These are phyloP conservation scores for Nigrograna mackinnonii DNA, from an alignment of 2,329 filamentous ascomycete genomes.

Conservation along the genomic window DNA sequence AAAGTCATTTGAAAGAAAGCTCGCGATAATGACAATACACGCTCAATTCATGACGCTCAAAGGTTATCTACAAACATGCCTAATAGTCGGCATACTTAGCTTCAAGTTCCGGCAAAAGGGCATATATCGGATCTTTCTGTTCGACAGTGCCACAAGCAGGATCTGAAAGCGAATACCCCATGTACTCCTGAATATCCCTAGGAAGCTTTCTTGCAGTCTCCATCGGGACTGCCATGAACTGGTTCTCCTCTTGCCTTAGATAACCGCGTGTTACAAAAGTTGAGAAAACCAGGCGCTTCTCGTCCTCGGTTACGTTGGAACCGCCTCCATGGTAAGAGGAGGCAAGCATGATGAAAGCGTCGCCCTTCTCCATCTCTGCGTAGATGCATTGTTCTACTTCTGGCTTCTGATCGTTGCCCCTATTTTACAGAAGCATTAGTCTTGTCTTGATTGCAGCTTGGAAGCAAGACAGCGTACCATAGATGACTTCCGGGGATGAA, in stretches of 20 bases:
- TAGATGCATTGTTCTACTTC: not conserved
- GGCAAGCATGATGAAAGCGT: conserved; percentile 40
- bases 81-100: too few relatives aligned
- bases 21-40: too few relatives aligned
- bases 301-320: conserved; percentile 24
- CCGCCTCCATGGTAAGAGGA: conserved; percentile 38
- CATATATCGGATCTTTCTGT: too few relatives aligned
- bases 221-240: conserved; percentile 35
- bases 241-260: conserved; percentile 38
- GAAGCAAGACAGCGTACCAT: conserved; percentile 30
- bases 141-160: too few relatives aligned
- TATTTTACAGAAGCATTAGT: conserved; percentile 25
- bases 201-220: too few relatives aligned
- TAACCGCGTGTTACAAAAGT: conserved; percentile 35
- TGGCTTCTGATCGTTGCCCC: not conserved
- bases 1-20: too few relatives aligned
- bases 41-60: too few relatives aligned
- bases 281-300: conserved; percentile 29
- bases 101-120: too few relatives aligned
- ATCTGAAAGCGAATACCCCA: too few relatives aligned
- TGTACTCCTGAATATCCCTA: too few relatives aligned
- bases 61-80: too few relatives aligned
- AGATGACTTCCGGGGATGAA: conserved; percentile 35
- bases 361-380: conserved; percentile 40
- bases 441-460: conserved; percentile 31